A percentile compares a stretch with the other conserved stretches of the same genome.
phyloP scores from a whole-genome alignment of 371 early-diverging fungal species.

The Lichtheimia hyalospora region DNA sequence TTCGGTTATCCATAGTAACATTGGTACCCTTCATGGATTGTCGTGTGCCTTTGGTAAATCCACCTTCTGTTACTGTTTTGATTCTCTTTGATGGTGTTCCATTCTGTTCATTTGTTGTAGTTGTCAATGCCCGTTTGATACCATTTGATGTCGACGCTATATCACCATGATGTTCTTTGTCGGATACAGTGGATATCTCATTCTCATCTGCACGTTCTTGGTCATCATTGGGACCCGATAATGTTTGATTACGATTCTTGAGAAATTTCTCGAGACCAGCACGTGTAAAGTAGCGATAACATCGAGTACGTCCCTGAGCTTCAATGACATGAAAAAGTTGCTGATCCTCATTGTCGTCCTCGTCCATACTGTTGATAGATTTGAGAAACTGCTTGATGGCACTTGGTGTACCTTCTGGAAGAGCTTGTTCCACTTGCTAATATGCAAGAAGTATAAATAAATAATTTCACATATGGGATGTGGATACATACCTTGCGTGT shows the following conservation, averaged over 20 bases:
- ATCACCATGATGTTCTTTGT: background rate
- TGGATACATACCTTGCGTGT: slow-evolving; percentile 7
- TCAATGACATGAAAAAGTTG: slow-evolving; percentile 9
- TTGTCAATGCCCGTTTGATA: background rate
- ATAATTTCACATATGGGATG: background rate
- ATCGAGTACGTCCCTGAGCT: slow-evolving; percentile 6
- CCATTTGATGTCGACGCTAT: background rate
- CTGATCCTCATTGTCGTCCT: background rate
- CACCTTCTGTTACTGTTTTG: background rate
- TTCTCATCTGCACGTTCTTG: too few species aligned
- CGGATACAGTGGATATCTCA: too few species aligned
- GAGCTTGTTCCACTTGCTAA: background rate
- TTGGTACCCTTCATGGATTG: slow-evolving; percentile 11
- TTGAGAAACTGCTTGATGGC: background rate
- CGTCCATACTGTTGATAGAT: background rate
- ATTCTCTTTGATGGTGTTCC: too few species aligned
- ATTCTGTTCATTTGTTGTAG: background rate
- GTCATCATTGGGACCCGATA: background rate
- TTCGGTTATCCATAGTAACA: slow-evolving; percentile 14
- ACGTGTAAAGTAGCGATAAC: slow-evolving; percentile 18
- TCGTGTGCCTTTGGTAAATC: background rate
- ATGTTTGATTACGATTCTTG: background rate
- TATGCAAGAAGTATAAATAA: background rate
- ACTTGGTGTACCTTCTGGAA: background rate
- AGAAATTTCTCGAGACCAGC: slow-evolving; percentile 7